Evolutionary conservation across 2,329 filamentous ascomycete genomes (phyloP).

Genomic region (Rhinocladiella mackenziei): DNA sequence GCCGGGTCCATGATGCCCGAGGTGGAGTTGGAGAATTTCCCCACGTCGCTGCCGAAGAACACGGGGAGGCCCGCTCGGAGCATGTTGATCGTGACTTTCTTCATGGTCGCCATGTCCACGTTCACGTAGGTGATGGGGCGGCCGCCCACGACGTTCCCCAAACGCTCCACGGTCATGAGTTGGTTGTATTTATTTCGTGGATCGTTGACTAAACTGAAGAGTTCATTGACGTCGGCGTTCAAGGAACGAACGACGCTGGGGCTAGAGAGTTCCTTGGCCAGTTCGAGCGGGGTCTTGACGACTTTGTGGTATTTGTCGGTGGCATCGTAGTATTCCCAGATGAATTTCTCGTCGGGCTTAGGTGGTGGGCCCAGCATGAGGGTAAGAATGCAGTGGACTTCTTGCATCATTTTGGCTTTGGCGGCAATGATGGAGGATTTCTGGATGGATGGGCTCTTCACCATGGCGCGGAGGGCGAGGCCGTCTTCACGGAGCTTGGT

Average conservation of each 20-base stretch:
- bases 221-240: slow-evolving; percentile 58
- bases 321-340: slow-evolving; percentile 74
- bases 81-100: slow-evolving; percentile 70
- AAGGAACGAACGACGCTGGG: slow-evolving; percentile 56
- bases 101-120: slow-evolving; percentile 69
- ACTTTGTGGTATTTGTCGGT: slow-evolving; percentile 61
- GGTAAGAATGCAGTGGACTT: slow-evolving; percentile 77
- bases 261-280: slow-evolving; percentile 65
- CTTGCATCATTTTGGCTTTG: slow-evolving; percentile 72
- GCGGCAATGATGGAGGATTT: slow-evolving; percentile 43
- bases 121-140: slow-evolving; percentile 77
- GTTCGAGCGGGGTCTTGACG: slow-evolving; percentile 63
- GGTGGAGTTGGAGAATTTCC: slow-evolving; percentile 67
- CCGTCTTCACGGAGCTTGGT: slow-evolving; percentile 85
- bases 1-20: slow-evolving; percentile 76
- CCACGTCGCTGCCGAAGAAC: slow-evolving; percentile 87
- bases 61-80: slow-evolving; percentile 72
- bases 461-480: slow-evolving; percentile 62
- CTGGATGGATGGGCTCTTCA: slow-evolving; percentile 41
- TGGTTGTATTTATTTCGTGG: slow-evolving; percentile 71
- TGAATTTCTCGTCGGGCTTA: slow-evolving; percentile 63
- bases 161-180: slow-evolving; percentile 69
- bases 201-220: slow-evolving; percentile 82
- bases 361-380: slow-evolving; percentile 78
- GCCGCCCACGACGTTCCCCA: slow-evolving; percentile 78